phyloP scores from a whole-genome alignment of 2,329 filamentous ascomycete species.

The Fusarium sp. region DNA sequence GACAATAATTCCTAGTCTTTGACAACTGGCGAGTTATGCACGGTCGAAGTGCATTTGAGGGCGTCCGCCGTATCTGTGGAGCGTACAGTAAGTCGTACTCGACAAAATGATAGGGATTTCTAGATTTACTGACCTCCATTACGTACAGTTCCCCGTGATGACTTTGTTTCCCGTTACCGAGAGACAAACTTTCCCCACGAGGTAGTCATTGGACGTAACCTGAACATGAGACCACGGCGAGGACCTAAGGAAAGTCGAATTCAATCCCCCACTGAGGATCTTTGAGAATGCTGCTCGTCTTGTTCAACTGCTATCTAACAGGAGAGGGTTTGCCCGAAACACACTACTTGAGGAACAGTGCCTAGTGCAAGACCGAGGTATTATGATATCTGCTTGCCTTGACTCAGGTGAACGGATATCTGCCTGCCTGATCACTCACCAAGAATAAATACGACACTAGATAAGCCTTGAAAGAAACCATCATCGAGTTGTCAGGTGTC shows the following conservation, averaged over 20 bases:
- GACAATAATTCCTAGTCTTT: constrained; percentile 74
- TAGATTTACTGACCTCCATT: constrained; percentile 15
- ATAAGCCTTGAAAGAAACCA: too few species aligned
- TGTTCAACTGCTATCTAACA: not conserved
- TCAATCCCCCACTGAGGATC: constrained; percentile 16
- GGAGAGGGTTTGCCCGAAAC: not conserved
- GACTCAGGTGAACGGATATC: not conserved
- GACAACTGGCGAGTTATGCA: constrained; percentile 97
- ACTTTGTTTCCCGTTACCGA: constrained; percentile 83
- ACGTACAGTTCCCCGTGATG: constrained; percentile 79
- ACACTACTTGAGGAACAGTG: not conserved
- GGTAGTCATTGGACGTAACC: constrained; percentile 58
- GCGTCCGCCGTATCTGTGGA: constrained; percentile 89
- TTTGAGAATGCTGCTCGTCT: constrained; percentile 2
- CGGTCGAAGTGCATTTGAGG: constrained; percentile 85
- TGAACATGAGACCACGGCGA: constrained; percentile 48
- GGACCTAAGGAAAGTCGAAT: constrained; percentile 9
- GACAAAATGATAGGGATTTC: not conserved
- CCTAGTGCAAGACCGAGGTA: not conserved
- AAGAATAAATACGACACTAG: too few species aligned
- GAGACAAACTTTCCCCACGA: constrained; percentile 75
- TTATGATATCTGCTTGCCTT: not conserved
- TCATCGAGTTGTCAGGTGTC: too few species aligned
- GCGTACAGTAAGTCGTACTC: constrained; percentile 80
- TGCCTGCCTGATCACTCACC: too few species aligned